Evolutionary conservation across 306 rosid species (phyloP).

Genomic region (Dicorynia guianensis): DNA sequence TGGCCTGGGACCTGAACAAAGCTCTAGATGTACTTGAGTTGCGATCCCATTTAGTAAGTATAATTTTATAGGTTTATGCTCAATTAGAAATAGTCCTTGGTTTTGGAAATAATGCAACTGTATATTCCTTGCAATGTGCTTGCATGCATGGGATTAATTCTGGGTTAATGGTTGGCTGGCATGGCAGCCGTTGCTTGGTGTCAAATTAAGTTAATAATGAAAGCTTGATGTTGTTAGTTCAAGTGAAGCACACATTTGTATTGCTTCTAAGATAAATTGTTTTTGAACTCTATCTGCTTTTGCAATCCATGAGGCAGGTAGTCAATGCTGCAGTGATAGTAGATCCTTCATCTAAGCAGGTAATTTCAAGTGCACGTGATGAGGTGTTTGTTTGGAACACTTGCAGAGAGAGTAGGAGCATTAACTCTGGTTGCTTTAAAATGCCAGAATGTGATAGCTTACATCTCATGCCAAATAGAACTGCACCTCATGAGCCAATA

Average conservation of each 20-base stretch:
- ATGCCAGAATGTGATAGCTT: slow-evolving; percentile 40
- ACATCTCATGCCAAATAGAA: slow-evolving; percentile 39
- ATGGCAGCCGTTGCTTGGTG: too few relatives aligned
- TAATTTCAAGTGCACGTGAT: slow-evolving; percentile 77
- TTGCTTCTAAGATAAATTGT: too few relatives aligned
- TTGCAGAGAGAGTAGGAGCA: slow-evolving; percentile 37
- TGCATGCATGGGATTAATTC: neutral
- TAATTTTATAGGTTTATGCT: neutral
- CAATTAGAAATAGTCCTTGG: too few relatives aligned
- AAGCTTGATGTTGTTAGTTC: neutral
- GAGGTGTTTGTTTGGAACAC: slow-evolving; percentile 56
- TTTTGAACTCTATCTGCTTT: neutral
- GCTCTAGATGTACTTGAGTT: too few relatives aligned
- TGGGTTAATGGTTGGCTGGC: neutral
- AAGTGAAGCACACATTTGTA: neutral
- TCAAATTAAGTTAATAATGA: neutral
- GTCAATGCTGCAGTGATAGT: slow-evolving; percentile 92
- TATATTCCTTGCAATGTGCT: too few relatives aligned
- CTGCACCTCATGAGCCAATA: slow-evolving; percentile 37
- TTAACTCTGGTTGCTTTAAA: slow-evolving; percentile 39
- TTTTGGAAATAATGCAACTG: too few relatives aligned
- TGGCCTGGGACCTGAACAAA: too few relatives aligned
- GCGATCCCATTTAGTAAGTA: too few relatives aligned
- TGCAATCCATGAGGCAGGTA: slow-evolving; percentile 50
- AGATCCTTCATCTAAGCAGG: slow-evolving; percentile 77